Base-by-base conservation (phyloP, 108 stramenopile species). In the Conticribra guillardii region DNA sequence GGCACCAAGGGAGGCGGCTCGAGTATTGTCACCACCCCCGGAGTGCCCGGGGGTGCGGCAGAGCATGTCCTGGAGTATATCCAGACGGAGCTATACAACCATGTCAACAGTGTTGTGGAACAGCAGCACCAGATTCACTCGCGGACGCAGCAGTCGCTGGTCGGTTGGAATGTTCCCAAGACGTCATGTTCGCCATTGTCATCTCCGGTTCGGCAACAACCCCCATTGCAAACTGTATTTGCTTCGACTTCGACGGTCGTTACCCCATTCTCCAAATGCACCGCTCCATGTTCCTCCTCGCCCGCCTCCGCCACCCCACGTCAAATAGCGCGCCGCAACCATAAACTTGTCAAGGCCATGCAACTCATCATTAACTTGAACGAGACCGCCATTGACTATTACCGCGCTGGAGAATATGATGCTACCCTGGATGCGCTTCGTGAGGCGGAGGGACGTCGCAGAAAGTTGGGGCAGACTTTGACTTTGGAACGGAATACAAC, bases 371-470 rank as follows among this genome's bases (percentile, higher is more conserved):
- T 50, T 4, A 4, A 16, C 21, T 47, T 64, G 15, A 64, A n/a
- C 45, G 49, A 69, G 4, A 1, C 46, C 9, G 67, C 67, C 45
- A 29, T 69, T 24, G 55, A 48, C 45, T 34, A 24, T 24, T 69
- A 69, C 30, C 5, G 29, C 17, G 45, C 44, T 18, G 67, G 56
- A 48, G 57, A 57, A 3, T 49, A 58, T 27, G 55, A 69, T 32
- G 37, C 67, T 17, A 33, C 67, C 18, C 29, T 69, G 3, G 67
- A 67, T 26, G 53, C 66, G 27, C 29, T 67, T 26, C 53, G 26
- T 0, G 53, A 67, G 32, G 66, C 66, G 7, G 66, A 67, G 33
- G 15, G 48, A 49, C 23, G 5, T 23, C 16, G 66, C 4, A 47
- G 53, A 26, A 2, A 37, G 1, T 45, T 27, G 33, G 28, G 30